Evolutionary conservation across 768 basidiomycete species (phyloP), one percentile per base, ranked within the genome.

Genomic region (Coprinellus micaceus): DNA sequence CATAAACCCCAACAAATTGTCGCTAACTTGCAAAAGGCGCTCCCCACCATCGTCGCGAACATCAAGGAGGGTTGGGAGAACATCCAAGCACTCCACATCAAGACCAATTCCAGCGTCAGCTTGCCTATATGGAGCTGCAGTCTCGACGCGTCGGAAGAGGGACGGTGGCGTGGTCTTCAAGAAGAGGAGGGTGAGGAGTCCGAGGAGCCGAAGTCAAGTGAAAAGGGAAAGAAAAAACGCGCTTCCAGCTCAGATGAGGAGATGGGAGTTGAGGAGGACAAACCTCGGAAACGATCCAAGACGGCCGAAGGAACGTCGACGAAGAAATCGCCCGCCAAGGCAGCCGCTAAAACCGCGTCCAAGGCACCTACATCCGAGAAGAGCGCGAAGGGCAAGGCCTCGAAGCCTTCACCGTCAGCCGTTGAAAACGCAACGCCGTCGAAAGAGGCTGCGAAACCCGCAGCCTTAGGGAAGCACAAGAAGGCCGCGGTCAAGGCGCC

Each of bases 51-150:
- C 52, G 79, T 85, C 29, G 73, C 82, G 54, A 78, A 79, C 47
- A 82, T 98, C 64, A 83, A 84, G 56, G 88, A 83, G 46, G 85
- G 83, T 25, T 98, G 95, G 94, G 86, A 88, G 52, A 97, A 98
- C 69, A 77, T 98, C 51, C 92, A 95, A 64, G 86, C 83, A 56
- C 70, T 99, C 19, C 81, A 91, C 61, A 83, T 99, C 74, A 98
- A 98, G 73, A 96, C 94, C 1, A 90, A 84, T 61, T 82, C 82
- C 11, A 91, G 89, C 52, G 77, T 85, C 30, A 84, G 87, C 61
- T 72, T 99, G n/a, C 97, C 97, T 4, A 85, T 99, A 66, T 99
- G 94, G 93, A 82, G 77, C 21, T 91, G 88, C 68, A 74, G 79
- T 4, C 77, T 97, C n/a, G 84, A 85, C 28, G 80, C 74, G 12